Evolutionary conservation across 371 early-diverging fungal genomes (phyloP).

Genomic region (Saksenaea oblongispora): DNA sequence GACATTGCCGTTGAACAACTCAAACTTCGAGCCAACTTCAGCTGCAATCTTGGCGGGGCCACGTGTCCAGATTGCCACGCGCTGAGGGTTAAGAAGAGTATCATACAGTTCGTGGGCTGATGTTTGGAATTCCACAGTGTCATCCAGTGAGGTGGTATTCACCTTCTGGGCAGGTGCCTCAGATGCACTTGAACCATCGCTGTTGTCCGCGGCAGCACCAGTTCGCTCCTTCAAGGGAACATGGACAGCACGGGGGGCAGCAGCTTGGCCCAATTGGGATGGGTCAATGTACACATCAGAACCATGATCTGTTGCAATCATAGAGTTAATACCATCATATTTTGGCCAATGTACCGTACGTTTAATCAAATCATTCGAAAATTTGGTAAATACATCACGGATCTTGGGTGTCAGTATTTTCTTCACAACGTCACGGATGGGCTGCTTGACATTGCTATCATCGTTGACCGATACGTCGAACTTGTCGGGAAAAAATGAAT

Average conservation of each 20-base stretch:
- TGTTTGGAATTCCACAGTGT: conserved; percentile 83
- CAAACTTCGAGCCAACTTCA: conserved; percentile 64
- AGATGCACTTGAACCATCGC: conserved; percentile 2
- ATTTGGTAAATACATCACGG: conserved; percentile 61
- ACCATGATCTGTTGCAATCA: conserved; percentile 58
- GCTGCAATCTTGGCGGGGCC: conserved; percentile 56
- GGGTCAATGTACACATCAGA: conserved; percentile 89
- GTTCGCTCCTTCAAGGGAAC: conserved; percentile 22
- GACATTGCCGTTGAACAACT: conserved; percentile 88
- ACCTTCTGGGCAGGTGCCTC: conserved; percentile 36
- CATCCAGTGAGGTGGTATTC: conserved; percentile 71
- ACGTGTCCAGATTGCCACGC: conserved; percentile 85
- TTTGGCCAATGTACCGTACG: conserved; percentile 36
- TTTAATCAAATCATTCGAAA: conserved; percentile 77
- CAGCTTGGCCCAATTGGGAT: conserved; percentile 42
- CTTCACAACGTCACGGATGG: conserved; percentile 73
- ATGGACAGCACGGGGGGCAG: conserved; percentile 32
- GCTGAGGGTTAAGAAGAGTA: conserved; percentile 72
- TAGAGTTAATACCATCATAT: neutral
- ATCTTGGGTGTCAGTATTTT: conserved; percentile 66
- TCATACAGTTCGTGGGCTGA: conserved; percentile 85
- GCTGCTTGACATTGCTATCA: conserved; percentile 59
- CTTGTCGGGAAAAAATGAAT: conserved; percentile 29
- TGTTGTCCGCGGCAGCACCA: conserved; percentile 3
- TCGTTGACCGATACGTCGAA: conserved; percentile 75